These are phyloP conservation scores for Vanderwaltozyma polyspora DNA, from an alignment of 805 yeast genomes.

Conservation along the genomic window DNA sequence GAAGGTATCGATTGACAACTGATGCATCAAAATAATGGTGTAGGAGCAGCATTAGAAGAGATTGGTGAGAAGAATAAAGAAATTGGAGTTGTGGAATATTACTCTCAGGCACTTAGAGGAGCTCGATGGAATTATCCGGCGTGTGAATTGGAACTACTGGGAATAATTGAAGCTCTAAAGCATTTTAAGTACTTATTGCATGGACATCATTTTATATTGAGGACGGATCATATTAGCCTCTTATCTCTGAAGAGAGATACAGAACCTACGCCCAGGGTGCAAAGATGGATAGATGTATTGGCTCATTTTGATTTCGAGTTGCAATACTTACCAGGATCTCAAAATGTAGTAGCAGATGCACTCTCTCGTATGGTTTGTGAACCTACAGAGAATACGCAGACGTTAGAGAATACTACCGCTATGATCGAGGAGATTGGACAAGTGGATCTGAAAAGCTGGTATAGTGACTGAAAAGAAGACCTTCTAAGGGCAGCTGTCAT, in stretches of 20 bases:
- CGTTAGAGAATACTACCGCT: too few relatives aligned
- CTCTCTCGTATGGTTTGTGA: too few relatives aligned
- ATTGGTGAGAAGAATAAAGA: slow-evolving; percentile 3
- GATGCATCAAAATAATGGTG: slow-evolving; percentile 8
- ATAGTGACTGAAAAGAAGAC: too few relatives aligned
- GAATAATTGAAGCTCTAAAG: slow-evolving; percentile 6
- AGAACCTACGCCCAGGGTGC: slow-evolving; percentile 5
- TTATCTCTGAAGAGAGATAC: slow-evolving; percentile 3
- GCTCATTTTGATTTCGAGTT: slow-evolving; percentile 7
- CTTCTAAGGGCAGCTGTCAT: too few relatives aligned
- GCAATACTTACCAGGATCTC: slow-evolving; percentile 5
- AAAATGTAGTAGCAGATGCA: slow-evolving; percentile 10
- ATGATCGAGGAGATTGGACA: too few relatives aligned
- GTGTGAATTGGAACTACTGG: slow-evolving; percentile 9
- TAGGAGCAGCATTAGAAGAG: slow-evolving; percentile 12
- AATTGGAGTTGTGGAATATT: slow-evolving; percentile 8
- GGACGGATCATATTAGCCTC: slow-evolving; percentile 8
- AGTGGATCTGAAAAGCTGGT: neutral
- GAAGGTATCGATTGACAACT: slow-evolving; percentile 5
- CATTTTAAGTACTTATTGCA: slow-evolving; percentile 8
- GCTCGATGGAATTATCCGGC: slow-evolving; percentile 17
- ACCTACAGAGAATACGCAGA: too few relatives aligned
- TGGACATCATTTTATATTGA: slow-evolving; percentile 3
- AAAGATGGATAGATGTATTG: slow-evolving; percentile 6
- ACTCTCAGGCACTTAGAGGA: slow-evolving; percentile 30